Evolutionary conservation across 2,329 filamentous ascomycete genomes (phyloP).

Genomic region (Berkeleyomyces basicola): DNA sequence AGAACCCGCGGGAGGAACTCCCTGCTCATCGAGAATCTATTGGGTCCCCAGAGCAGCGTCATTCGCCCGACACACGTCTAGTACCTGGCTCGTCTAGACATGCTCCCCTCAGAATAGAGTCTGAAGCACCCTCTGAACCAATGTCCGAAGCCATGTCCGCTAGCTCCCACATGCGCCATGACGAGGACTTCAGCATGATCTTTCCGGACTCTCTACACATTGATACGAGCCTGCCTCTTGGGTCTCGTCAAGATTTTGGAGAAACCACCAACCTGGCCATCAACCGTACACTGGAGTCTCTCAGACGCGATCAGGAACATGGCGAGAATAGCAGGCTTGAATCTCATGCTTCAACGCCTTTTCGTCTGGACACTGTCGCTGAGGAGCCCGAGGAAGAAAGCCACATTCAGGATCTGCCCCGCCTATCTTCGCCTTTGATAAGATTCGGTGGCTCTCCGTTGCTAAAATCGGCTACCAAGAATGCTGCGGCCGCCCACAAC

Average conservation of each 20-base stretch:
- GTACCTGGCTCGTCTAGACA: neutral
- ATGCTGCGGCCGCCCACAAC: constrained; percentile 2
- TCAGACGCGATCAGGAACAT: constrained; percentile 8
- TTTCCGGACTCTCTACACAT: constrained; percentile 37
- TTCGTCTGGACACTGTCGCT: neutral
- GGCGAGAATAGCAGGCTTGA: neutral
- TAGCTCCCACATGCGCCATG: constrained; percentile 11
- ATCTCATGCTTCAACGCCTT: neutral
- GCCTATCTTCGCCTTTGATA: neutral
- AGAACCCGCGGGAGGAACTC: neutral
- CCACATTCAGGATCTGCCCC: neutral
- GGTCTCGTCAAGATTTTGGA: constrained; percentile 30
- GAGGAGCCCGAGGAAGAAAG: constrained; percentile 4
- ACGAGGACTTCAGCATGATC: constrained; percentile 43
- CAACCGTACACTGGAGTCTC: constrained; percentile 35
- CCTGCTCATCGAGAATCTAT: neutral
- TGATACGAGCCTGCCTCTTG: constrained; percentile 25
- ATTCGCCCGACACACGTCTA: neutral
- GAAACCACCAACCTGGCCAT: constrained; percentile 41
- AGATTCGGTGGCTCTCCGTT: constrained; percentile 9
- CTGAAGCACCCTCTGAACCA: neutral
- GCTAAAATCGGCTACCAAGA: constrained; percentile 7
- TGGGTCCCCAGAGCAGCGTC: neutral
- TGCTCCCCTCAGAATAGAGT: neutral
- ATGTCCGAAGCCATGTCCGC: constrained; percentile 10